Conservation (phyloP, 805 yeast genomes). For the Saturnispora serradocipensis region DNA sequence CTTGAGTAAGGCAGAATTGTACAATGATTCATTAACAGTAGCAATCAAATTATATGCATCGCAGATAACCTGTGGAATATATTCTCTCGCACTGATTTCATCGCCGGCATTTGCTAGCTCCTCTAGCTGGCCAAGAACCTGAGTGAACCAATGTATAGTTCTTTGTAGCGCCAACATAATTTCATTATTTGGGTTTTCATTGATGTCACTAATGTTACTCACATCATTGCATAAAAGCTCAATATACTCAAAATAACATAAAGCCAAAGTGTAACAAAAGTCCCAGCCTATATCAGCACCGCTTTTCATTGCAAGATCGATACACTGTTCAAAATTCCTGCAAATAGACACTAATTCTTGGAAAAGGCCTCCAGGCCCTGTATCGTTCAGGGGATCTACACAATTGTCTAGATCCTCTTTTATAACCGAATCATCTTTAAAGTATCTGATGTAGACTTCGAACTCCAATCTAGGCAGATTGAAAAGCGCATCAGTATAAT, state of each 20-base stretch:
- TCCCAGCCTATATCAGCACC: slow-evolving; percentile 29
- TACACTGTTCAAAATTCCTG: slow-evolving; percentile 31
- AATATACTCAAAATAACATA: slow-evolving; percentile 39
- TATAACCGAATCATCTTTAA: slow-evolving; percentile 38
- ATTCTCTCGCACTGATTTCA: slow-evolving; percentile 1
- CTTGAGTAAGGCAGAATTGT: slow-evolving; percentile 4
- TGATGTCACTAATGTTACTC: not conserved
- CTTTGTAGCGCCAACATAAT: slow-evolving; percentile 14
- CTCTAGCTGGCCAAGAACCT: slow-evolving; percentile 7
- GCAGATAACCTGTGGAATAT: slow-evolving; percentile 19
- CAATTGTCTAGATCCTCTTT: slow-evolving; percentile 27
- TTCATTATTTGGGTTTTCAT: not conserved
- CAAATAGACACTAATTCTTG: slow-evolving; percentile 31
- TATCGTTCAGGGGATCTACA: slow-evolving; percentile 22
- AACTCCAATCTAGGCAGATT: slow-evolving; percentile 51
- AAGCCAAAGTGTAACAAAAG: slow-evolving; percentile 36
- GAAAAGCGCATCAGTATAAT: slow-evolving; percentile 41
- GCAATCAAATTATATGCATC: slow-evolving; percentile 22
- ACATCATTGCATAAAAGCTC: slow-evolving; percentile 23
- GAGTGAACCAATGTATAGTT: slow-evolving; percentile 11
- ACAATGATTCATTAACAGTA: slow-evolving; percentile 21
- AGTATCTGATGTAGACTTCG: slow-evolving; percentile 45
- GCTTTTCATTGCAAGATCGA: slow-evolving; percentile 18
- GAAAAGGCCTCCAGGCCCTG: slow-evolving; percentile 26
- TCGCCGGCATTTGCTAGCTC: not conserved